Evolutionary conservation across 202 grass and related monocot species (phyloP).

Genomic region (Thinopyrum obtusiflorum): DNA sequence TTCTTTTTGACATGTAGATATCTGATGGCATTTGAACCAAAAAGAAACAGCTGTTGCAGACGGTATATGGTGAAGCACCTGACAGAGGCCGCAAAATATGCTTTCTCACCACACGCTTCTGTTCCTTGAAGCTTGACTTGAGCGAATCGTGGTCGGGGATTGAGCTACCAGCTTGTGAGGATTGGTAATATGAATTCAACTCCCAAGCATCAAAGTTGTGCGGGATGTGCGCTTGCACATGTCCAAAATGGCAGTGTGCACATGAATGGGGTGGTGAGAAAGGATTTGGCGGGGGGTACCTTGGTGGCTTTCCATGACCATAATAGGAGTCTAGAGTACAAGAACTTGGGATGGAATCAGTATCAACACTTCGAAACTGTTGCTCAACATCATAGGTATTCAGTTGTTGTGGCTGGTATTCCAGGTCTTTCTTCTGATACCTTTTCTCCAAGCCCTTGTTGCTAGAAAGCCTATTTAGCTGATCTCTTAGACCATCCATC

Average conservation of each 20-base stretch:
- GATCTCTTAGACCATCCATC: conserved; percentile 73
- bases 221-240: background rate
- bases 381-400: conserved; percentile 35
- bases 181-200: conserved; percentile 47
- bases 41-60: conserved; percentile 70
- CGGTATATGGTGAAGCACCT: conserved; percentile 63
- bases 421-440: conserved; percentile 32
- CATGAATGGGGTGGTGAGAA: conserved; percentile 48
- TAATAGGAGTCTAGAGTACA: conserved; percentile 45
- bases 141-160: conserved; percentile 47
- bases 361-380: conserved; percentile 40
- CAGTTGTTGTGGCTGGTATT: conserved; percentile 39
- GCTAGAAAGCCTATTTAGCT: conserved; percentile 52
- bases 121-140: conserved; percentile 47
- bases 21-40: conserved; percentile 81
- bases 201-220: conserved; percentile 34
- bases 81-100: conserved; percentile 73
- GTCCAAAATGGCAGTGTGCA: conserved; percentile 34
- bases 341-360: conserved; percentile 37
- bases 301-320: conserved; percentile 36
- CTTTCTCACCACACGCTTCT: conserved; percentile 48
- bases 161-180: conserved; percentile 54
- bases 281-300: conserved; percentile 32
- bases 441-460: conserved; percentile 34
- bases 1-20: conserved; percentile 64